Conservation (phyloP, 768 basidiomycete genomes). For the Myochromella boudieri region DNA sequence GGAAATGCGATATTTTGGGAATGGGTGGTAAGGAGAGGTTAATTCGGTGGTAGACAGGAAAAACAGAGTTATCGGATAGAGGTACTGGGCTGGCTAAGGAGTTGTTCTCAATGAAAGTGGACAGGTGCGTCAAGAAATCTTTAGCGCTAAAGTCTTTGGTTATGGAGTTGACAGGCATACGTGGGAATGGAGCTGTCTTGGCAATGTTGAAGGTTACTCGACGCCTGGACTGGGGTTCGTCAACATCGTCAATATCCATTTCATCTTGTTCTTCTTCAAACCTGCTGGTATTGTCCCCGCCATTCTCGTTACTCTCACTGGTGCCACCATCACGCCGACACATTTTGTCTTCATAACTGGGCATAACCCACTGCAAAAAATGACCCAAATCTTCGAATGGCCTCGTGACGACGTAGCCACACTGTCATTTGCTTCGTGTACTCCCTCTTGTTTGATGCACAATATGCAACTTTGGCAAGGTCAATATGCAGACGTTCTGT, state of each 20-base stretch:
- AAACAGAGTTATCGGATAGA: slow-evolving; percentile 4
- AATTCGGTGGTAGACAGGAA: slow-evolving; percentile 19
- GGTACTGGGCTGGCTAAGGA: neutral
- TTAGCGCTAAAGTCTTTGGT: slow-evolving; percentile 10
- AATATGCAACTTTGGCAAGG: no score
- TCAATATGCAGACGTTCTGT: no score
- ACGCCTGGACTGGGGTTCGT: no score
- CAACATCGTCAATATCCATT: no score
- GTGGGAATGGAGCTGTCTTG: slow-evolving; percentile 10
- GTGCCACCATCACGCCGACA: neutral
- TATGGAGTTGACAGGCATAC: slow-evolving; percentile 10
- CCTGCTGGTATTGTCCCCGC: neutral
- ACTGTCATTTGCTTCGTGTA: no score
- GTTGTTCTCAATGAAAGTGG: slow-evolving; percentile 6
- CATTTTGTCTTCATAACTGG: slow-evolving; percentile 7
- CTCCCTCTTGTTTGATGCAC: slow-evolving; percentile 32
- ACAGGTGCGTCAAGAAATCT: slow-evolving; percentile 16
- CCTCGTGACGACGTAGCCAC: slow-evolving; percentile 36
- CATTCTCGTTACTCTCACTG: neutral
- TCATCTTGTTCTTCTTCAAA: slow-evolving; percentile 1
- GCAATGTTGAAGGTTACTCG: neutral
- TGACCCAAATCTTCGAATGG: slow-evolving; percentile 17
- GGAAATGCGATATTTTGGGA: slow-evolving; percentile 7
- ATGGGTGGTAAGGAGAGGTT: slow-evolving; percentile 14
- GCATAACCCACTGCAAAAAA: no score